phyloP scores from a whole-genome alignment of 2,329 filamentous ascomycete genomes.

The Hymenoscyphus repandus region DNA sequence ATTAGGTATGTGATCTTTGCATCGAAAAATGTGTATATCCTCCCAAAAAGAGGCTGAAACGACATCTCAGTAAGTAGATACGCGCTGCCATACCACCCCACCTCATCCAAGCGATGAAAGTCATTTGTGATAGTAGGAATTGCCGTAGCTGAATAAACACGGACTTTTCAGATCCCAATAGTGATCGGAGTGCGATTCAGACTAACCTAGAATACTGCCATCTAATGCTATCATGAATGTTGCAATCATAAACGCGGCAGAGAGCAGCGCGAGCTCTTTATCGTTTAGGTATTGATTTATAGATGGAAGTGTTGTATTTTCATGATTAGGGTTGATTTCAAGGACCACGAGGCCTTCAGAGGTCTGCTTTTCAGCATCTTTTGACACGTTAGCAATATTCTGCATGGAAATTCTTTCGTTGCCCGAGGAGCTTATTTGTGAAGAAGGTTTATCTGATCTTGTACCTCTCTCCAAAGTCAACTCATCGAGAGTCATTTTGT shows the following conservation, averaged over 20 bases:
- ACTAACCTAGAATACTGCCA: neutral
- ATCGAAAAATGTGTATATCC: neutral
- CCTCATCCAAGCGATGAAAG: constrained; percentile 1
- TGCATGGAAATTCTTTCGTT: too few species aligned
- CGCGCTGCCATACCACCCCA: neutral
- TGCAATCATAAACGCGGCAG: neutral
- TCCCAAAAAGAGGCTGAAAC: neutral
- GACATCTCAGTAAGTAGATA: neutral
- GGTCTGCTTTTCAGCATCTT: neutral
- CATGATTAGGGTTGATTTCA: too few species aligned
- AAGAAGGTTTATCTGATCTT: too few species aligned
- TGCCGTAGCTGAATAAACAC: neutral
- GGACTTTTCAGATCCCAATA: neutral
- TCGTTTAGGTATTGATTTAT: neutral
- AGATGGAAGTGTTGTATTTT: too few species aligned
- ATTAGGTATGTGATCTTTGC: neutral
- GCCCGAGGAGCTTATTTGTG: too few species aligned
- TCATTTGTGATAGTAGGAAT: constrained; percentile 31
- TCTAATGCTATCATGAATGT: neutral
- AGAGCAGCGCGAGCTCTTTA: neutral
- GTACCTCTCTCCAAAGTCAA: too few species aligned
- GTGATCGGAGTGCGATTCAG: neutral
- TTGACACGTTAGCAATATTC: too few species aligned
- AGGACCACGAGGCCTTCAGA: neutral
- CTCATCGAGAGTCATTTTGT: too few species aligned